Evolutionary conservation across 345 rosid species (phyloP), one percentile per base, ranked within the genome.

Genomic region (Acer saccharum): DNA sequence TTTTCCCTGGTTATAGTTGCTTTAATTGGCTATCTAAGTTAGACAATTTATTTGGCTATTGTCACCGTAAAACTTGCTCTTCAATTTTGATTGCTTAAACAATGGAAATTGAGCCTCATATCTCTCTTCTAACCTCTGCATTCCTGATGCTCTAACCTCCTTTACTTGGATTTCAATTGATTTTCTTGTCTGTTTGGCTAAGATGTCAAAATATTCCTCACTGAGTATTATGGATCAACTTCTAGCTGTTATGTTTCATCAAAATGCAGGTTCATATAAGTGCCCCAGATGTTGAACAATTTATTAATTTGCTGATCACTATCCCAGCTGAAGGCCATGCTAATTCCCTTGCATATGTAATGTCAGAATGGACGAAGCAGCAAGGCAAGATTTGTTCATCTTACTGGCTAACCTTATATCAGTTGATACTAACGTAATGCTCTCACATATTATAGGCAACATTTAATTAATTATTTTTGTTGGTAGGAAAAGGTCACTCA

Each of bases 331-430:
- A 77, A 79, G 91, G 91, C 83, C 84, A 83, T 76, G 84, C 76
- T 73, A 95, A 90, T 84, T 87, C 97, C 35, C 89, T 95, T 73
- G 80, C 76, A 20, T 95, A 90, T 84, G 82, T 95, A 48, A 90
- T 93, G 94, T 90, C 93, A 68, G 98, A 95, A 84, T 95, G 98
- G 98, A 89, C 90, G 67, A 89, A 85, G 81, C 90, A 87, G 79
- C 98, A 93, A 90, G 98, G 98, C 87, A 82, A 86, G 87, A 69
- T 79, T 55, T 62, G 29, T 48, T 52, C 57, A 6, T 62, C 69
- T 62, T 27, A 61, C 41, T 8, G 21, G 58, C 16, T 41, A 4
- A 7, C 16, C 4, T 44, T 4, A 6, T 13, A 17, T 25, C 6
- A 25, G 60, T 18, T 73, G 14, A 73, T 43, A 29, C 23, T 58